These are phyloP conservation scores for Huntiella abstrusa DNA, from an alignment of 2,329 filamentous ascomycete species.

Conservation along the genomic window DNA sequence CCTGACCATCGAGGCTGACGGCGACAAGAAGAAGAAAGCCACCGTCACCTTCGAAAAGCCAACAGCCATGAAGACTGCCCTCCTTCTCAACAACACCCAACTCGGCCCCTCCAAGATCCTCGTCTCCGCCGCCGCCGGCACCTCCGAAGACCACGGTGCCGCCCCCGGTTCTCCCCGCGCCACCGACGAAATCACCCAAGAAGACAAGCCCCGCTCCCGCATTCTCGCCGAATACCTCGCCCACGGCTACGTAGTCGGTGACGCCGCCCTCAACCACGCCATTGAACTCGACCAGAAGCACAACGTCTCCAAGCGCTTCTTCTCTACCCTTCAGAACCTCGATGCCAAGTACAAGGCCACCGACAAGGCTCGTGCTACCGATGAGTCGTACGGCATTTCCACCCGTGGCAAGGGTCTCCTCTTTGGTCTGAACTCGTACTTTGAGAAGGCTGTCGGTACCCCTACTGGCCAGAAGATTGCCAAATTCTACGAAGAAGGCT, in stretches of 20 bases:
- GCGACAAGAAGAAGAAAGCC: slow-evolving; percentile 52
- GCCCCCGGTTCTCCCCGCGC: slow-evolving; percentile 14
- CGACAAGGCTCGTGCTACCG: slow-evolving; percentile 67
- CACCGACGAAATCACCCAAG: slow-evolving; percentile 59
- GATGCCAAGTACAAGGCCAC: slow-evolving; percentile 75
- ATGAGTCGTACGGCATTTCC: slow-evolving; percentile 67
- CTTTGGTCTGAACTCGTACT: slow-evolving; percentile 64
- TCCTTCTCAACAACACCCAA: slow-evolving; percentile 92
- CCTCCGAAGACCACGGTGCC: slow-evolving; percentile 38
- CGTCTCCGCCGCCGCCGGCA: slow-evolving; percentile 45
- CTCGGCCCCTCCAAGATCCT: slow-evolving; percentile 73
- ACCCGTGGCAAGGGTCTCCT: slow-evolving; percentile 47
- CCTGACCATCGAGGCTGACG: slow-evolving; percentile 53
- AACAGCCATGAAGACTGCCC: slow-evolving; percentile 88
- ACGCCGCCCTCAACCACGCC: slow-evolving; percentile 57
- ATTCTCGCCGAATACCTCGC: slow-evolving; percentile 94
- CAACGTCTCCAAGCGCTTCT: slow-evolving; percentile 66
- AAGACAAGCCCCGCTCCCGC: slow-evolving; percentile 88
- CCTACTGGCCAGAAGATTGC: slow-evolving; percentile 78
- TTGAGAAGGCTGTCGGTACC: slow-evolving; percentile 77
- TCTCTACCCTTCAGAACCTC: slow-evolving; percentile 53
- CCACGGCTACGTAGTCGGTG: slow-evolving; percentile 72
- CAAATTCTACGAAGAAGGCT: slow-evolving; percentile 67
- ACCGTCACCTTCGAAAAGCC: slow-evolving; percentile 95
- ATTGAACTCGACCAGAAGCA: slow-evolving; percentile 82